Percentiles rank a stretch among this genome's conserved stretches.
Conservation (phyloP, 139 green algal genomes). For the Chlamydomonas eustigma region DNA sequence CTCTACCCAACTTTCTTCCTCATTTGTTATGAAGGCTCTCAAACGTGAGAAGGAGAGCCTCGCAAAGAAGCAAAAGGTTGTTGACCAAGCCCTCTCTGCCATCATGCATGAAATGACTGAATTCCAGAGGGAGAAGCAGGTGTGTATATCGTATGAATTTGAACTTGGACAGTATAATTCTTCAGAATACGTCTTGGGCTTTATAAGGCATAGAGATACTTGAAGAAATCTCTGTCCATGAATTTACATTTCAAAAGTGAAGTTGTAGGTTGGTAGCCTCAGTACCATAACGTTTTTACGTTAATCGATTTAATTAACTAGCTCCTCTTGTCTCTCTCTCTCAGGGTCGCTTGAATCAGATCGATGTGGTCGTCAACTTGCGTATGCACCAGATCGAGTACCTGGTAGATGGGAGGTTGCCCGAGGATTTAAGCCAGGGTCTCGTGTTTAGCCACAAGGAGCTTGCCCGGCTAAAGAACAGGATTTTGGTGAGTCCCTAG, state of each 20-base stretch:
- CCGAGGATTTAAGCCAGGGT: constrained; percentile 48
- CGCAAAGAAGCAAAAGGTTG: constrained; percentile 66
- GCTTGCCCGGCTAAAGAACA: constrained; percentile 48
- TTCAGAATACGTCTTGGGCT: too few species aligned
- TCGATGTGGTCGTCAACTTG: constrained; percentile 59
- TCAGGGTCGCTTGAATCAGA: constrained; percentile 64
- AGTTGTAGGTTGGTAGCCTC: too few species aligned
- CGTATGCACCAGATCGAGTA: constrained; percentile 59
- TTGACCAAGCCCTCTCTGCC: constrained; percentile 57
- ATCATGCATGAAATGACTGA: constrained; percentile 64
- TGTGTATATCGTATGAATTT: too few species aligned
- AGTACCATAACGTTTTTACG: too few species aligned
- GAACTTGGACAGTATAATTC: too few species aligned
- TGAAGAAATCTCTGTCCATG: too few species aligned
- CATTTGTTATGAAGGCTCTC: constrained; percentile 26
- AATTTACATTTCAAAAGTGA: too few species aligned
- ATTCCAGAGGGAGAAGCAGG: constrained; percentile 85
- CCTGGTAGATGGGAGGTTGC: constrained; percentile 56
- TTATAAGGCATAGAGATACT: too few species aligned
- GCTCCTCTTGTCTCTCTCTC: background rate
- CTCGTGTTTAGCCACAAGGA: constrained; percentile 64
- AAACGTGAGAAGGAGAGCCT: constrained; percentile 68
- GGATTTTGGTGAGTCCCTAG: constrained; percentile 52
- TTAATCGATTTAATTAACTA: too few species aligned
- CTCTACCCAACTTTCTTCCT: too few species aligned